Evolutionary conservation across 345 rosid species (phyloP), one percentile per base, ranked within the genome.

Genomic region (Gossypium bickii): DNA sequence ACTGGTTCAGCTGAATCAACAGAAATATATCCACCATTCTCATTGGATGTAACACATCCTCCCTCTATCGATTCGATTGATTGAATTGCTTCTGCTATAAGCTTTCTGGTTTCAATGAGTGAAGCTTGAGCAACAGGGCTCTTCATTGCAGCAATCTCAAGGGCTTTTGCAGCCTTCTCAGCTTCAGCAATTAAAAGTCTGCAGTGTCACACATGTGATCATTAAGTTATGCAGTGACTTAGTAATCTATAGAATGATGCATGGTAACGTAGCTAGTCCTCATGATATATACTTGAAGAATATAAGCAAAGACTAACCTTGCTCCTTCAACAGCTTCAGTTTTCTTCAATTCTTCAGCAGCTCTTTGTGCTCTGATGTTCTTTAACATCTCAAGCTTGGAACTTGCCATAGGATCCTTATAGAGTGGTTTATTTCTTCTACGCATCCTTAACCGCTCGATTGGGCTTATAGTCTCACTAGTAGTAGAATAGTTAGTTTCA

Each of bases 181-280:
- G 98, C 98, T 87, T 94, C 95, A 9, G 86, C 89, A 48, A 94
- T 91, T 85, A 94, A 73, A 74, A 86, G 83, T 90, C 98, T 92
- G 88, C 70, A 78, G 67, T 52, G 16, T 75, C 61, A 56, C 41
- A 65, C 0, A 29, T 52, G 53, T 44, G 45, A 82, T 62, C 58
- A 78, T 47, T 16, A 65, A 63, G 53, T 49, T 25, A 25, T 43
- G 17, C 6, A 18, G 53, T 10, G 12, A 57, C 55, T 20, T 18
- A 70, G 71, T 76, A 64, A 51, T 9, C 29, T 27, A 43, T 72
- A 67, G 71, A 2, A 68, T 17, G 13, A 24, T 48, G 22, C 72
- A 68, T 20, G 16, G n/a, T 2, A 43, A 43, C 18, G 49, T 34
- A 71, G 7, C 16, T 62, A 74, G 49, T 27, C 15, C 41, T 56